Evolutionary conservation across 2,329 filamentous ascomycete species (phyloP).

Genomic region (Colletotrichum sp.): DNA sequence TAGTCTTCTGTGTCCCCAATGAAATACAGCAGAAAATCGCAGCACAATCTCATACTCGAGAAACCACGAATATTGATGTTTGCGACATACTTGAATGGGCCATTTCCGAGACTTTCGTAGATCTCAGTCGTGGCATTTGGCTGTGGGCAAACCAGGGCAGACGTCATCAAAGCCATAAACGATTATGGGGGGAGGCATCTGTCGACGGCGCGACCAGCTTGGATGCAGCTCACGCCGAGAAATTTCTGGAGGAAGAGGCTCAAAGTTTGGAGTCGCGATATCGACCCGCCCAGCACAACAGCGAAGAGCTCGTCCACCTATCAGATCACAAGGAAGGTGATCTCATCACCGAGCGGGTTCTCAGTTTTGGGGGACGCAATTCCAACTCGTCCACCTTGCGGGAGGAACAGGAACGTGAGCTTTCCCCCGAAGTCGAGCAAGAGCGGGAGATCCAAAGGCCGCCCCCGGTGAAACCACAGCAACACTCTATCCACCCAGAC

Average conservation of each 20-base stretch:
- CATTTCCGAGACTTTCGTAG: conserved; percentile 60
- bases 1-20: conserved; percentile 62
- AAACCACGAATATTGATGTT: conserved; percentile 43
- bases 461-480: conserved; percentile 35
- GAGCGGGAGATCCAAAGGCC: conserved; percentile 62
- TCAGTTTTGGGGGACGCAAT: conserved; percentile 35
- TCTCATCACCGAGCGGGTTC: conserved; percentile 31
- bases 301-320: neutral
- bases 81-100: conserved; percentile 64
- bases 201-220: conserved; percentile 3
- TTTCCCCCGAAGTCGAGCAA: conserved; percentile 67
- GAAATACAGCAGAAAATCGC: conserved; percentile 64
- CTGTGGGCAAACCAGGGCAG: conserved; percentile 67
- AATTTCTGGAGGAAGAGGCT: conserved; percentile 61
- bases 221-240: conserved; percentile 33
- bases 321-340: neutral
- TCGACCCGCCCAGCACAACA: conserved; percentile 30
- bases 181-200: conserved; percentile 32
- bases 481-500: conserved; percentile 47
- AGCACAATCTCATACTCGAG: neutral
- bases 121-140: conserved; percentile 54
- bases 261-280: conserved; percentile 59
- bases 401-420: conserved; percentile 74
- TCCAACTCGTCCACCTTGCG: conserved; percentile 46
- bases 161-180: conserved; percentile 48